Percentiles rank a stretch among this genome's conserved stretches.
These are phyloP conservation scores for Microdochium trichocladiopsis DNA, from an alignment of 2,329 filamentous ascomycete genomes.

Conservation along the genomic window DNA sequence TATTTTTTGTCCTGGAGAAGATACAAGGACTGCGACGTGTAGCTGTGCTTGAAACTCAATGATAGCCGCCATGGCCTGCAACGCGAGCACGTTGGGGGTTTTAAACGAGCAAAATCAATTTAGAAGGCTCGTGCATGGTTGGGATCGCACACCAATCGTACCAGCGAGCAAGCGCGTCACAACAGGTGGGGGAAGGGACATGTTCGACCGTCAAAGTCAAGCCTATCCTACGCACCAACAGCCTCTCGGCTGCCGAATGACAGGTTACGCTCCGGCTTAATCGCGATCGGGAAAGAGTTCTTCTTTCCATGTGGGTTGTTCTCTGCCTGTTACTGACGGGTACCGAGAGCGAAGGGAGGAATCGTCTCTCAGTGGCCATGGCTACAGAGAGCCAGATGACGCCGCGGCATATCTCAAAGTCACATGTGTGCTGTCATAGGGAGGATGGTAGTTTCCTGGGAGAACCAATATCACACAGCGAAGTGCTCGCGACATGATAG, in stretches of 20 bases:
- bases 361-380: conserved; percentile 55
- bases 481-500: too few relatives aligned
- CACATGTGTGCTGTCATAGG: too few relatives aligned
- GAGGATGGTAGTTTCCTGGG: too few relatives aligned
- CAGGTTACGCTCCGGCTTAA: conserved; percentile 99
- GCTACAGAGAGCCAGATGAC: conserved; percentile 35
- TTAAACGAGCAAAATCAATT: too few relatives aligned
- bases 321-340: conserved; percentile 70
- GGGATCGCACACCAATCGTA: too few relatives aligned
- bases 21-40: too few relatives aligned
- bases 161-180: background rate
- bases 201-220: conserved; percentile 96
- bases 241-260: conserved; percentile 73
- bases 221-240: conserved; percentile 77
- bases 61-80: too few relatives aligned
- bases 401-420: conserved; percentile 38
- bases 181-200: conserved; percentile 13
- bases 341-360: conserved; percentile 71
- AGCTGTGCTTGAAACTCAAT: too few relatives aligned
- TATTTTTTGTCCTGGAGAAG: too few relatives aligned
- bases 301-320: conserved; percentile 36
- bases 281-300: conserved; percentile 59
- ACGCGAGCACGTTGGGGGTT: too few relatives aligned
- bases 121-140: too few relatives aligned
- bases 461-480: too few relatives aligned